phyloP scores from a whole-genome alignment of 2,329 filamentous ascomycete species.

The Stagonosporopsis cucurbitacearum region DNA sequence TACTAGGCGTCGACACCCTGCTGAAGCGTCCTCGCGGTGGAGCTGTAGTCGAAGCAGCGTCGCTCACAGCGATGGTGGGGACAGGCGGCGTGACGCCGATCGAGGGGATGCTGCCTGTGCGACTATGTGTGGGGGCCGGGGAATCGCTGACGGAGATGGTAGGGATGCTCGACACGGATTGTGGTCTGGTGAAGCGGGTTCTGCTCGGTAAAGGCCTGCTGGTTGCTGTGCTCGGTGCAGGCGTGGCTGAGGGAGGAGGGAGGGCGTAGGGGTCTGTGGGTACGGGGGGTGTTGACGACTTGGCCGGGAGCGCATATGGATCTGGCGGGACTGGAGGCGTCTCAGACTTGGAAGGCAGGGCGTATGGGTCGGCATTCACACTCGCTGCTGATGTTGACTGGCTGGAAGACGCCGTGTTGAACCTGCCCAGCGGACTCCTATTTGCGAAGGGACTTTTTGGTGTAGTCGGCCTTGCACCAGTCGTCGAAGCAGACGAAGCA shows the following conservation, averaged over 20 bases:
- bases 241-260: conserved; percentile 5
- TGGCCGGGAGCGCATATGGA: conserved; percentile 20
- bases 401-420: conserved; percentile 31
- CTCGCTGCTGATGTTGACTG: conserved; percentile 38
- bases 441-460: conserved; percentile 38
- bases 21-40: conserved; percentile 11
- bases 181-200: conserved; percentile 8
- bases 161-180: conserved; percentile 18
- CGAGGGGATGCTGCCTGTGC: conserved; percentile 26
- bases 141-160: conserved; percentile 33
- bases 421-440: conserved; percentile 33
- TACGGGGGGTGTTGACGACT: conserved; percentile 5
- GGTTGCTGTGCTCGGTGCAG: conserved; percentile 21
- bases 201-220: conserved; percentile 10
- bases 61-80: conserved; percentile 36
- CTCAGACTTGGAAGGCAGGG: conserved; percentile 16
- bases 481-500: conserved; percentile 23
- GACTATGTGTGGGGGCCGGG: conserved; percentile 25
- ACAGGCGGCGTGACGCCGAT: conserved; percentile 28
- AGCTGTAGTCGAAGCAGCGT: conserved; percentile 16
- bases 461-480: conserved; percentile 38
- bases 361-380: conserved; percentile 21
- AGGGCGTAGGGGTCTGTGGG: conserved; percentile 20
- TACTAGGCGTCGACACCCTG: conserved; percentile 10
- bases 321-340: conserved; percentile 4